A percentile compares a stretch with the other conserved stretches of the same genome.
Evolutionary conservation across 352 stramenopile species (phyloP).

Genomic region (Pythium brachiatum): DNA sequence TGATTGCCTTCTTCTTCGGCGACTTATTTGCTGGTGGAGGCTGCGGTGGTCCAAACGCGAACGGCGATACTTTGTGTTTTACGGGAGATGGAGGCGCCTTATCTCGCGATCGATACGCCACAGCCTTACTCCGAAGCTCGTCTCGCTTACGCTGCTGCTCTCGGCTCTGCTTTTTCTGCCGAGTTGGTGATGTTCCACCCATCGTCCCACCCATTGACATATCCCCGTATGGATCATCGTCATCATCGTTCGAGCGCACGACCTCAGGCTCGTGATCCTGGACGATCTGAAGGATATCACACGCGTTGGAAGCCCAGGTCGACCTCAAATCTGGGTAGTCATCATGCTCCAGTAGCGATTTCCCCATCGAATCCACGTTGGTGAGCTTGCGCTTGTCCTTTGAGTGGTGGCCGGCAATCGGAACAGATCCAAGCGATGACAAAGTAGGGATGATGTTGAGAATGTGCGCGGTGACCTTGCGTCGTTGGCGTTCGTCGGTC

Average conservation of each 20-base stretch:
- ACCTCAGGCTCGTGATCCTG: slow-evolving; percentile 36
- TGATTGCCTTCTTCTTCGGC: slow-evolving; percentile 30
- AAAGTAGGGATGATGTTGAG: slow-evolving; percentile 73
- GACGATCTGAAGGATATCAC: slow-evolving; percentile 47
- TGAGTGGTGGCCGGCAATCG: slow-evolving; percentile 26
- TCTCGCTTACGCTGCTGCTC: slow-evolving; percentile 68
- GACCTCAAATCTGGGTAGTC: slow-evolving; percentile 32
- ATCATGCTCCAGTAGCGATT: slow-evolving; percentile 48
- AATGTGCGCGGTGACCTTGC: slow-evolving; percentile 74
- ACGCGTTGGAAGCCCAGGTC: slow-evolving; percentile 57
- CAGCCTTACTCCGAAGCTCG: slow-evolving; percentile 57
- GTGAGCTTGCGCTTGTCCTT: slow-evolving; percentile 58
- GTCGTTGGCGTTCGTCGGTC: slow-evolving; percentile 58
- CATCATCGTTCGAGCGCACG: slow-evolving; percentile 19
- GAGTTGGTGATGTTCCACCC: slow-evolving; percentile 10
- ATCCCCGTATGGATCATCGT: slow-evolving; percentile 20
- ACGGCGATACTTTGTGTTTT: slow-evolving; percentile 49
- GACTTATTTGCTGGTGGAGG: slow-evolving; percentile 33
- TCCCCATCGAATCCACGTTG: slow-evolving; percentile 21
- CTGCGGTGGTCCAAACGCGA: slow-evolving; percentile 45
- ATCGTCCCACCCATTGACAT: not conserved
- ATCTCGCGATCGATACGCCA: slow-evolving; percentile 52
- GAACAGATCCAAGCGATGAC: slow-evolving; percentile 57
- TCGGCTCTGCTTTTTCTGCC: slow-evolving; percentile 40
- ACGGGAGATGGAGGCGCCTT: slow-evolving; percentile 58